These are phyloP conservation scores for Aspergillus spinulosporus DNA, from an alignment of 2,329 filamentous ascomycete genomes.

Conservation along the genomic window DNA sequence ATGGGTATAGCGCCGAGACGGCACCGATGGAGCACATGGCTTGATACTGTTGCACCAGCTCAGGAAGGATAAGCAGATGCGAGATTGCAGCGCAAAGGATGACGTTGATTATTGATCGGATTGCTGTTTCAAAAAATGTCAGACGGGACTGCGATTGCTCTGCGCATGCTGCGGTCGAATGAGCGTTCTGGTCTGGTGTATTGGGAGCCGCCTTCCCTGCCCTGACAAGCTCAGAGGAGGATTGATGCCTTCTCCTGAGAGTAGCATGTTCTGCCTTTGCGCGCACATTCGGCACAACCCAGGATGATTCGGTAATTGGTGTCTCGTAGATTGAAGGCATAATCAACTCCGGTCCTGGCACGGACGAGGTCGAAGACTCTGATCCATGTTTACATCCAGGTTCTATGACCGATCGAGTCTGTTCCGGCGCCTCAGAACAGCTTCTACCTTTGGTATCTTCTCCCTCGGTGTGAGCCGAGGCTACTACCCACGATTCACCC, in stretches of 20 bases:
- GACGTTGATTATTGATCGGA: constrained; percentile 28
- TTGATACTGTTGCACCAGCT: constrained; percentile 36
- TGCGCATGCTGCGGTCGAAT: background rate
- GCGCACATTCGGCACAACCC: constrained; percentile 33
- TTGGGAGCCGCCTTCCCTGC: background rate
- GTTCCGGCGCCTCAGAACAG: constrained; percentile 14
- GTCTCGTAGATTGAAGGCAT: constrained; percentile 44
- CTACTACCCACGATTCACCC: constrained; percentile 43
- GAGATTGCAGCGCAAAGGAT: constrained; percentile 31
- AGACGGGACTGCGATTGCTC: background rate
- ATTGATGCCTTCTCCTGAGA: constrained; percentile 29
- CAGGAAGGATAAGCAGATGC: constrained; percentile 38
- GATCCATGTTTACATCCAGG: constrained; percentile 19
- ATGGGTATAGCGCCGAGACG: constrained; percentile 30
- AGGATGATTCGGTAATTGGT: constrained; percentile 35
- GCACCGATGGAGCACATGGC: constrained; percentile 28
- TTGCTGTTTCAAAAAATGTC: constrained; percentile 7
- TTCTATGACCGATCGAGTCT: constrained; percentile 10
- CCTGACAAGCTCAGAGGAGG: background rate
- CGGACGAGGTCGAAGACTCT: constrained; percentile 31
- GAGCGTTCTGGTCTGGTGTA: background rate
- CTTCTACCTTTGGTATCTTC: constrained; percentile 11
- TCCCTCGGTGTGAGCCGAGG: constrained; percentile 23
- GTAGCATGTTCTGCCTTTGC: constrained; percentile 12
- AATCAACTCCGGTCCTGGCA: constrained; percentile 40